Conservation (phyloP, 1,284 basidiomycete genomes). For the Apiotrichum porosum region DNA sequence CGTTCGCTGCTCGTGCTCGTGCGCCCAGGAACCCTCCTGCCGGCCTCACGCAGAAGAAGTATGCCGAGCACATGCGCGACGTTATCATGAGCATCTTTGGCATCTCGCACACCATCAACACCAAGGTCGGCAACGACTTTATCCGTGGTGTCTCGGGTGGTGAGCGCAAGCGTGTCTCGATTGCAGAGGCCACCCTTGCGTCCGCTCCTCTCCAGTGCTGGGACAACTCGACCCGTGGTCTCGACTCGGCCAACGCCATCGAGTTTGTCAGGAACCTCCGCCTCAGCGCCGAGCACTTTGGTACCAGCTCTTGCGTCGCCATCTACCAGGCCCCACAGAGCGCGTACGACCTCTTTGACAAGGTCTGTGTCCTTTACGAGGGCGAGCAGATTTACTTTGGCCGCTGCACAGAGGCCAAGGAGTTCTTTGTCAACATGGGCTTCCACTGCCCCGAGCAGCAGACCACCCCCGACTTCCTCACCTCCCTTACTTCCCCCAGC, state of each 20-base stretch:
- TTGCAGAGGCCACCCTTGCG: constrained; percentile 50
- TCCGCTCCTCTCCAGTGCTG: constrained; percentile 48
- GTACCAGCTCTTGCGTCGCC: constrained; percentile 44
- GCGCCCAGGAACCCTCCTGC: constrained; percentile 48
- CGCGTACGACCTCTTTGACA: constrained; percentile 59
- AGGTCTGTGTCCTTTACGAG: constrained; percentile 69
- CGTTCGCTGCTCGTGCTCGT: constrained; percentile 40
- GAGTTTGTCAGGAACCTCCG: constrained; percentile 55
- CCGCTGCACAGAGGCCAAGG: constrained; percentile 63
- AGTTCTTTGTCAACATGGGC: constrained; percentile 72
- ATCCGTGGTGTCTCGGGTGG: constrained; percentile 55
- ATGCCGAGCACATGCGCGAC: constrained; percentile 49
- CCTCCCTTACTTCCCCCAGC: constrained; percentile 57
- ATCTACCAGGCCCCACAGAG: constrained; percentile 54
- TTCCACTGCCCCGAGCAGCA: constrained; percentile 56
- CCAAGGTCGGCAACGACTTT: constrained; percentile 50
- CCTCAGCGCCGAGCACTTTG: constrained; percentile 51
- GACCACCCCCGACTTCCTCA: constrained; percentile 57
- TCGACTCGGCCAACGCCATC: constrained; percentile 56
- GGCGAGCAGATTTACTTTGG: constrained; percentile 82
- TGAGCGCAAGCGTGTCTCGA: constrained; percentile 55
- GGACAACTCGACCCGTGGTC: constrained; percentile 55
- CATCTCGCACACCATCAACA: constrained; percentile 53
- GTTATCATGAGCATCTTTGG: constrained; percentile 54
- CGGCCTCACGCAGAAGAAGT: constrained; percentile 44